phyloP scores from a whole-genome alignment of 805 yeast species.

The Sugiyamaella qingdaonensis region DNA sequence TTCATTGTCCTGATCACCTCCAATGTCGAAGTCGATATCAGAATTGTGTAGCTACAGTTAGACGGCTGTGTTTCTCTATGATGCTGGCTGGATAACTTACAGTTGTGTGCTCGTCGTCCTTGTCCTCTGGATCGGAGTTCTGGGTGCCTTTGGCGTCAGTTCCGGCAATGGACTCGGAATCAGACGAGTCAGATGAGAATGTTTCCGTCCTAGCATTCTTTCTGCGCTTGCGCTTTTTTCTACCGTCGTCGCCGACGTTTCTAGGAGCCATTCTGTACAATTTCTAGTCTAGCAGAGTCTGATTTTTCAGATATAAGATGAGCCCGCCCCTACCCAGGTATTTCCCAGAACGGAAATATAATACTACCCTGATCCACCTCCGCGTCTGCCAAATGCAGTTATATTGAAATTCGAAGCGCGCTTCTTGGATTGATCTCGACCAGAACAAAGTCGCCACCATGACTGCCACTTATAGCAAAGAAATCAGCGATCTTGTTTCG shows the following conservation, averaged over 20 bases:
- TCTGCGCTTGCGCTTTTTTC: conserved; percentile 20
- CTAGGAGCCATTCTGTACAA: conserved; percentile 10
- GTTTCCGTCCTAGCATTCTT: conserved; percentile 28
- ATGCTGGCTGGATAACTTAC: background rate
- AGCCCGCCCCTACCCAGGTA: no score
- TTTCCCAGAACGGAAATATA: background rate
- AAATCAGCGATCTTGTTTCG: conserved; percentile 46
- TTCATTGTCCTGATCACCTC: background rate
- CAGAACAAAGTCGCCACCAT: background rate
- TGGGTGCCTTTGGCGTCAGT: background rate
- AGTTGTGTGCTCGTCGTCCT: background rate
- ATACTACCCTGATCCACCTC: background rate
- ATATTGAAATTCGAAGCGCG: background rate
- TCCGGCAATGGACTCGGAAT: conserved; percentile 12
- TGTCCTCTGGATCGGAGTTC: conserved; percentile 13
- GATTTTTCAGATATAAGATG: no score
- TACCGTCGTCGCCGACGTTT: conserved; percentile 1
- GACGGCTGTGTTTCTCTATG: background rate
- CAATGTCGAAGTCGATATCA: background rate
- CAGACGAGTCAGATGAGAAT: conserved; percentile 22
- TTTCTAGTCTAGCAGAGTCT: background rate
- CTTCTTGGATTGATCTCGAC: background rate
- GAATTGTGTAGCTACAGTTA: background rate
- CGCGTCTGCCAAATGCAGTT: background rate
- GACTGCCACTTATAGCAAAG: conserved; percentile 21